Percentiles rank a stretch among this genome's conserved stretches.
Evolutionary conservation across 768 basidiomycete genomes (phyloP).

Genomic region (Tulasnella sp.): DNA sequence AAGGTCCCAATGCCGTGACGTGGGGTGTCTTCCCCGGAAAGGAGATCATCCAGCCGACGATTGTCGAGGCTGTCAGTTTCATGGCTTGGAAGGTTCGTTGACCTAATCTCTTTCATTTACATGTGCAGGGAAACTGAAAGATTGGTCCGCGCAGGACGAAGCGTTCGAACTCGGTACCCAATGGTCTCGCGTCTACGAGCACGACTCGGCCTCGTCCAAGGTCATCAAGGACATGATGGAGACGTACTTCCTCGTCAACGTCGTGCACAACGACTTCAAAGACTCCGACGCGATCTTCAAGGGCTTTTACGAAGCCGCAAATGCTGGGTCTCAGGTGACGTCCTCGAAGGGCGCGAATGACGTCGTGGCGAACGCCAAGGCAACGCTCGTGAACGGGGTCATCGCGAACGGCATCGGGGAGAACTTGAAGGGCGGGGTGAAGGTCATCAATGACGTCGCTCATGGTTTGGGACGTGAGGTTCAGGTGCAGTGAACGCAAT

Average conservation of each 20-base stretch:
- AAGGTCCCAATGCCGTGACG: constrained; percentile 96
- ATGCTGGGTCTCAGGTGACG: not conserved
- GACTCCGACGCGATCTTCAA: constrained; percentile 71
- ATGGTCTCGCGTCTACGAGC: constrained; percentile 82
- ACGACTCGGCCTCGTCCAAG: constrained; percentile 59
- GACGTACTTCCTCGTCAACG: constrained; percentile 75
- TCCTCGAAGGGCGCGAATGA: not conserved
- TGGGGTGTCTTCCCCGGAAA: constrained; percentile 99
- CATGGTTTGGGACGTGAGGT: not conserved
- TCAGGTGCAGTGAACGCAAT: not conserved
- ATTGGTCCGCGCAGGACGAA: constrained; percentile 51
- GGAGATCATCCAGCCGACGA: constrained; percentile 91
- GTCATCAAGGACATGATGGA: constrained; percentile 74
- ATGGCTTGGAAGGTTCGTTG: constrained; percentile 86
- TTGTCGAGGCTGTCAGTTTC: constrained; percentile 94
- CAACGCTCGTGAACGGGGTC: not conserved
- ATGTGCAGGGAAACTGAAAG: not conserved
- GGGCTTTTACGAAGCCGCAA: constrained; percentile 43
- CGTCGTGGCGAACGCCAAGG: not conserved
- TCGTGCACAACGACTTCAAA: constrained; percentile 95
- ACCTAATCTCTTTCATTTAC: not conserved
- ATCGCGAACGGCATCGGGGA: not conserved
- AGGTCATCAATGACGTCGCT: not conserved
- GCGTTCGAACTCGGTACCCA: constrained; percentile 85
- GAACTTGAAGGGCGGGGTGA: not conserved